Base-by-base conservation (phyloP, 1,284 basidiomycete species). In the Fistulina hepatica region DNA sequence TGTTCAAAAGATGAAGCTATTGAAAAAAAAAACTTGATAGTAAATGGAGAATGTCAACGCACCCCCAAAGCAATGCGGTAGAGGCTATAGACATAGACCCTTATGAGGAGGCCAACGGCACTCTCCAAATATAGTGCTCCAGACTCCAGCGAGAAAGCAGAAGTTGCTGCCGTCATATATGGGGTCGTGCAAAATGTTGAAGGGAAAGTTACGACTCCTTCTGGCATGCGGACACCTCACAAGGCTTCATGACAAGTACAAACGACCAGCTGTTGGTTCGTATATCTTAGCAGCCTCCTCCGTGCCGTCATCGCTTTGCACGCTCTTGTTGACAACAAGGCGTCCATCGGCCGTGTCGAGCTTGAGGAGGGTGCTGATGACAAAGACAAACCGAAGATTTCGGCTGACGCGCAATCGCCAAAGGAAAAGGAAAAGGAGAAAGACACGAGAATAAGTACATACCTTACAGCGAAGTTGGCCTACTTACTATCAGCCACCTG, bases 91-190 rank as follows among this genome's bases (percentile, higher is more conserved):
- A 95, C 85, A 52, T 86, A 80, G 22, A 70, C 47, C 4, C 84
- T 76, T 48, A 94, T 67, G 42, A 86, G 43, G 11, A 93, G 54
- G 2, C 91, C 89, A n/a, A n/a, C n/a, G n/a, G n/a, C n/a, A n/a
- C n/a, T n/a, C 45, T 84, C 88, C 86, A 92, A 22, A 94, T n/a
- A n/a, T n/a, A n/a, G n/a, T n/a, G n/a, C n/a, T n/a, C n/a, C n/a
- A 65, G 0, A 90, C 81, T 2, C 76, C 80, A 16, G 80, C 90
- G 34, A 75, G 61, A 61, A 94, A 94, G 50, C 79, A 86, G 64
- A 95, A 63, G 8, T 88, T 89, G 53, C 83, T 89, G 6, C 91
- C 91, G 34, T 88, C 81, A 54, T 97, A 97, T 94, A 97, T 97
- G 1, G 94, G 94, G 60, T 97, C 82, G 30, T 76, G 71, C 42